Conservation (phyloP, 1,284 basidiomycete genomes). For the Fistulinella cinereoalba region DNA sequence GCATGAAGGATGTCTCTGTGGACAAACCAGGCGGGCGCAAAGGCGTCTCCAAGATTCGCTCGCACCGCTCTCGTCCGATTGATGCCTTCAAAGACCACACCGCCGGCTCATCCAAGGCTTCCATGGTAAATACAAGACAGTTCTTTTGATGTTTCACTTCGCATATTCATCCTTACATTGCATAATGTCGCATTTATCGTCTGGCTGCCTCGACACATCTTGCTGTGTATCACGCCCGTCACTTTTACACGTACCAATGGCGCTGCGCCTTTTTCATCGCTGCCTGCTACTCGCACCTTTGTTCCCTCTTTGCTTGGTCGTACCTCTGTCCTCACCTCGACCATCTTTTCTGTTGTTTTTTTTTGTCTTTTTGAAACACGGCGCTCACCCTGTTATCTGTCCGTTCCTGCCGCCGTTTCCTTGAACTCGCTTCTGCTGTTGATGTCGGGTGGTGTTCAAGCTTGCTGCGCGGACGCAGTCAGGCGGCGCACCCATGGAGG, state of each 20-base stretch:
- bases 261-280: constrained; percentile 10
- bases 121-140: constrained; percentile 62
- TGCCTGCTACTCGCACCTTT: constrained; percentile 5
- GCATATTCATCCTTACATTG: constrained; percentile 28
- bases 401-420: constrained; percentile 25
- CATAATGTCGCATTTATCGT: constrained; percentile 19
- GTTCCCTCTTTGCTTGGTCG: constrained; percentile 17
- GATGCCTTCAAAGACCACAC: constrained; percentile 56
- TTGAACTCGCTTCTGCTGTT: constrained; percentile 27
- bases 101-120: constrained; percentile 44
- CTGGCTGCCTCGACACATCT: constrained; percentile 3
- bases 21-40: constrained; percentile 71
- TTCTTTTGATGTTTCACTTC: constrained; percentile 27
- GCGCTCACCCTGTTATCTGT: constrained; percentile 40
- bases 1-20: constrained; percentile 59
- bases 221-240: constrained; percentile 9
- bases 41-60: constrained; percentile 54
- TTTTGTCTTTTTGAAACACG: constrained; percentile 34
- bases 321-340: constrained; percentile 28
- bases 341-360: too few relatives aligned
- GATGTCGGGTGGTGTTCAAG: constrained; percentile 24
- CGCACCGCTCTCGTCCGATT: constrained; percentile 55
- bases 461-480: constrained; percentile 35
- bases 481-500: constrained; percentile 25
- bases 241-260: constrained; percentile 12